Base-by-base conservation (phyloP, 1,284 basidiomycete genomes). In the Naganishia cerealis region DNA sequence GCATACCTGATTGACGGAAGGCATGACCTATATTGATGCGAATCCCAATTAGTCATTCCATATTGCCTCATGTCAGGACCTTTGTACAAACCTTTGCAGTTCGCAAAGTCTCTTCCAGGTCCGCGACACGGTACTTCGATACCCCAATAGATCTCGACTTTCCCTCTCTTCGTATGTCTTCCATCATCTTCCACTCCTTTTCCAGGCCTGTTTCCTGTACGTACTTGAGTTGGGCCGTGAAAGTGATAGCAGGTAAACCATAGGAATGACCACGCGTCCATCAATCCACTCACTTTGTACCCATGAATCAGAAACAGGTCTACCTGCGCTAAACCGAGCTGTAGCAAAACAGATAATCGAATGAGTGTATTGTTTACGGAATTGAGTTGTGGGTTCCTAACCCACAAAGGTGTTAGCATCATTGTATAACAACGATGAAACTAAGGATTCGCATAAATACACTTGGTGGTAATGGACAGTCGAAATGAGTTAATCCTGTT, bases 91-190 rank as follows among this genome's bases (percentile, higher is more conserved):
- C 72, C 62, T 74, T 73, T 33, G 80, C 80, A 38, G 78, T 83
- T 36, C 84, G 82, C 36, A 90, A 75, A 42, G 92, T 81, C 62
- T 85, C 84, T 69, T 87, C 79, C 52, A 93, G 79, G 72, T 93
- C 84, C 68, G 86, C 80, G 24, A 87, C 82, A 13, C 83, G 84
- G 78, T 89, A 93, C 81, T 94, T 94, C 66, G 88, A 90, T 18
- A 94, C 90, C 1, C 92, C 92, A 68, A 94, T 90, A 53, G 86
- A 87, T 77, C 85, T 88, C 38, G 89, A 82, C 53, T 91, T 79
- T 0, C 90, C 89, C 54, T 86, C 86, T 54, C 79, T 79, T 79
- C 88, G 84, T 57, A 88, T 79, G 50, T 83, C 85, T 76, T 92
- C 90, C 83, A 93, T 84, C 15, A 84, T 83, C 70, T 84, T 84